phyloP scores from a whole-genome alignment of 164 flowering plant species.

The Kalanchoe fedtschenkoi region DNA sequence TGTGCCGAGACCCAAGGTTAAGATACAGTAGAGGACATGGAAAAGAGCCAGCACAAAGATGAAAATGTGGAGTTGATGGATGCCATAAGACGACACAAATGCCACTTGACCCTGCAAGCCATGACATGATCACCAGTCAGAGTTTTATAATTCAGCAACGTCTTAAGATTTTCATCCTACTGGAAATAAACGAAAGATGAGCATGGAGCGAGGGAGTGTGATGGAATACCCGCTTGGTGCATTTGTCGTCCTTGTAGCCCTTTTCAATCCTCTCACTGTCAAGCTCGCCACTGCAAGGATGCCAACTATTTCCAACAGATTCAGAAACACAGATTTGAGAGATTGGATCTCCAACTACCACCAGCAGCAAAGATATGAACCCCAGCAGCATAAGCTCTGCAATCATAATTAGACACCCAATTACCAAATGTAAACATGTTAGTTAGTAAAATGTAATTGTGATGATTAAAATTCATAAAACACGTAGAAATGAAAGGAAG shows the following conservation, averaged over 20 bases:
- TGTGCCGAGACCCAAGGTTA: conserved; percentile 46
- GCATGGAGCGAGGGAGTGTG: no score
- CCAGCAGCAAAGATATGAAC: conserved; percentile 52
- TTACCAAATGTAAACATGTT: no score
- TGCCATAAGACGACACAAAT: conserved; percentile 44
- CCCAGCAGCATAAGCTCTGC: conserved; percentile 67
- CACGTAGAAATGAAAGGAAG: no score
- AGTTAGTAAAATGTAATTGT: background rate
- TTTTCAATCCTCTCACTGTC: no score
- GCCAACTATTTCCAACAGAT: conserved; percentile 35
- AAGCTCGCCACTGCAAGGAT: conserved; percentile 27
- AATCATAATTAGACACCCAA: background rate
- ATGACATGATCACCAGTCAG: conserved; percentile 1
- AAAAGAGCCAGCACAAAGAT: conserved; percentile 59
- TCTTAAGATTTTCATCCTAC: no score
- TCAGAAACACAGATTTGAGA: conserved; percentile 34
- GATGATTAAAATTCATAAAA: no score
- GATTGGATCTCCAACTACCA: conserved; percentile 27
- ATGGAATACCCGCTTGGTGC: background rate
- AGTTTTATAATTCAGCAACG: no score
- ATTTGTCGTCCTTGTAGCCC: conserved; percentile 1
- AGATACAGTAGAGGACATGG: conserved; percentile 48
- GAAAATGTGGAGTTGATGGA: conserved; percentile 66
- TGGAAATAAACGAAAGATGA: no score
- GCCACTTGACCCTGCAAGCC: conserved; percentile 50